A percentile compares a stretch with the other conserved stretches of the same genome.
These are phyloP conservation scores for Stereocaulon alpinum DNA, from an alignment of 495 filamentous ascomycete species.

Conservation along the genomic window DNA sequence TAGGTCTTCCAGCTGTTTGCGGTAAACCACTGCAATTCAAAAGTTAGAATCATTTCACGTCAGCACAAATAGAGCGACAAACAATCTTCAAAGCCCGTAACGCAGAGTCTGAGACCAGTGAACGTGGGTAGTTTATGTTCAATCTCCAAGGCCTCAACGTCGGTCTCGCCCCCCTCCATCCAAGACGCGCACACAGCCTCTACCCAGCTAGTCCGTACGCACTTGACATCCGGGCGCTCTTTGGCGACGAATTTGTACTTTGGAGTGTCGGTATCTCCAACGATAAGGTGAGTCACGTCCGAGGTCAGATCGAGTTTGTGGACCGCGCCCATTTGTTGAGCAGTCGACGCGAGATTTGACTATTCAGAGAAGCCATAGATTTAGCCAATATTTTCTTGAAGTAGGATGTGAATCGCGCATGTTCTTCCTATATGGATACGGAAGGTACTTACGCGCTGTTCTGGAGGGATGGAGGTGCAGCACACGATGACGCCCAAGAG, in stretches of 20 bases:
- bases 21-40: slow-evolving; percentile 44
- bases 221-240: slow-evolving; percentile 72
- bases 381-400: slow-evolving; percentile 8
- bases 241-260: slow-evolving; percentile 95
- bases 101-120: slow-evolving; percentile 59
- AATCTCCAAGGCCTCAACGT: slow-evolving; percentile 56
- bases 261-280: slow-evolving; percentile 73
- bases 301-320: slow-evolving; percentile 88
- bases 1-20: slow-evolving; percentile 54
- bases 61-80: slow-evolving; percentile 26
- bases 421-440: background rate
- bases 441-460: slow-evolving; percentile 57
- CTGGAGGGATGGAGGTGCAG: slow-evolving; percentile 77
- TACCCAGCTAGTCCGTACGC: slow-evolving; percentile 71
- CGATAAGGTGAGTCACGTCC: slow-evolving; percentile 89
- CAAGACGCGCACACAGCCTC: slow-evolving; percentile 71
- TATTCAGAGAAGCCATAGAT: slow-evolving; percentile 26
- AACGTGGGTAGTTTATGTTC: slow-evolving; percentile 53
- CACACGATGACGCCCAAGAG: slow-evolving; percentile 77
- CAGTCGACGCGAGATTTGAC: slow-evolving; percentile 59
- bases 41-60: slow-evolving; percentile 13
- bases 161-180: slow-evolving; percentile 70
- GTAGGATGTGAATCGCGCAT: slow-evolving; percentile 14
- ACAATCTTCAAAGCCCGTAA: slow-evolving; percentile 88
- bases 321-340: slow-evolving; percentile 71